phyloP scores from a whole-genome alignment of 129 eudicot species.

The Sambucus nigra region DNA sequence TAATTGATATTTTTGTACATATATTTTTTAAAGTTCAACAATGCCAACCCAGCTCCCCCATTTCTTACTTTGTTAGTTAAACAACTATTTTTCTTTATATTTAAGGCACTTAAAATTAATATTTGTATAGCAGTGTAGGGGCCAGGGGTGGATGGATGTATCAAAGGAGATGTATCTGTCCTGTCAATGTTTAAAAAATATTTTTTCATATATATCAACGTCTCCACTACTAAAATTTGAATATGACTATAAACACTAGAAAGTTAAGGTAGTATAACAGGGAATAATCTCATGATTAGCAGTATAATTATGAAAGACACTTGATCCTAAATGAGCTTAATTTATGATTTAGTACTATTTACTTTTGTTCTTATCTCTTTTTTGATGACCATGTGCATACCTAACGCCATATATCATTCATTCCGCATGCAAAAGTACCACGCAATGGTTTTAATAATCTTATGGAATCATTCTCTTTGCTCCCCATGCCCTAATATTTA shows the following conservation, averaged over 20 bases:
- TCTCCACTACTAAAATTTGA: no score
- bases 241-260: neutral
- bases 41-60: no score
- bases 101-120: no score
- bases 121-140: neutral
- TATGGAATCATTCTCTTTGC: slow-evolving; percentile 12
- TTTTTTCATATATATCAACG: no score
- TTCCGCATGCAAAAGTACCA: slow-evolving; percentile 19
- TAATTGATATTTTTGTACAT: no score
- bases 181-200: slow-evolving; percentile 5
- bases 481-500: neutral
- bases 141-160: slow-evolving; percentile 12
- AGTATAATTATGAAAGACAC: neutral
- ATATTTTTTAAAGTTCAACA: no score
- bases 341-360: neutral
- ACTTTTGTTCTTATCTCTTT: neutral
- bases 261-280: slow-evolving; percentile 11
- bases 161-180: slow-evolving; percentile 9
- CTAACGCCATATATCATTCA: slow-evolving; percentile 20
- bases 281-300: slow-evolving; percentile 30
- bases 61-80: no score
- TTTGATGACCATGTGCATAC: slow-evolving; percentile 27
- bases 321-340: neutral
- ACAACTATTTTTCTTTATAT: no score
- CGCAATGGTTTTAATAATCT: neutral